Evolutionary conservation across 345 rosid genomes (phyloP).

Genomic region (Angophora floribunda): DNA sequence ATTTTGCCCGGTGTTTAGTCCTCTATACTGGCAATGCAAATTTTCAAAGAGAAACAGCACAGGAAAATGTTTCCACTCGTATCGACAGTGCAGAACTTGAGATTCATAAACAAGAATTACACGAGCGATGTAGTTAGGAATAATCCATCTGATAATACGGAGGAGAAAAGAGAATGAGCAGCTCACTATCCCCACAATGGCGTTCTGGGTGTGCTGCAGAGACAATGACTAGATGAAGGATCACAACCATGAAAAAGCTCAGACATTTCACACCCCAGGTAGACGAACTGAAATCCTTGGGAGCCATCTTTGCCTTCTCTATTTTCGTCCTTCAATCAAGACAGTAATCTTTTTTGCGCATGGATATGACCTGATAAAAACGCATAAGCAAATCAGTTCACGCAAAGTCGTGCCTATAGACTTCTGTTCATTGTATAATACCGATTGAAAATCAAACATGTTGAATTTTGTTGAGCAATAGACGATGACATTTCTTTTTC

Average conservation of each 20-base stretch:
- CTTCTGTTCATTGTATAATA: no score
- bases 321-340: background rate
- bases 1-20: no score
- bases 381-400: background rate
- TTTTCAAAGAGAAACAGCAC: no score
- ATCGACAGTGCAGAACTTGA: background rate
- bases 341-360: background rate
- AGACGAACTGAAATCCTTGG: background rate
- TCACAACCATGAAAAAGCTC: background rate
- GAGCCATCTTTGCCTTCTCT: background rate
- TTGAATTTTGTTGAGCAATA: no score
- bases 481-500: no score
- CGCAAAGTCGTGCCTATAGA: background rate
- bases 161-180: background rate
- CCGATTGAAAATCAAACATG: no score
- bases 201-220: background rate
- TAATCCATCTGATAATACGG: background rate
- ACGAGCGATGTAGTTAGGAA: background rate
- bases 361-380: background rate
- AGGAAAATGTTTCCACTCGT: no score
- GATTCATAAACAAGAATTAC: background rate
- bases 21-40: no score
- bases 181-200: background rate
- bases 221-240: background rate
- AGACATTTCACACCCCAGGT: background rate